A percentile compares a stretch with the other conserved stretches of the same genome.
Conservation (phyloP, 1,139 yeast genomes). For the Scheffersomyces quercinus region DNA sequence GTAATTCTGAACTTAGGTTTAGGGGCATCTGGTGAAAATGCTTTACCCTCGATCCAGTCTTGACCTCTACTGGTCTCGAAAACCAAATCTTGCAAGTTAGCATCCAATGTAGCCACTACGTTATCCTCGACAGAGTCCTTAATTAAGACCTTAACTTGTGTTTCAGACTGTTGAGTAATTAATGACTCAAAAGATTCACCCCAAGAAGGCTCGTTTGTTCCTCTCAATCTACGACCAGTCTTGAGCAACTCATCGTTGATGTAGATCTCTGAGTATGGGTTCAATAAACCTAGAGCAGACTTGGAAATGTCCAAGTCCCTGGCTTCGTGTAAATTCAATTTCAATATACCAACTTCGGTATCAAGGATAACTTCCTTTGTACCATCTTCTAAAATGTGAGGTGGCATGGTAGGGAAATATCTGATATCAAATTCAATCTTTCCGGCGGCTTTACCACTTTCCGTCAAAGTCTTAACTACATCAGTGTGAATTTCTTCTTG, state of each 20-base stretch:
- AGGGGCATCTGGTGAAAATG: conserved; percentile 29
- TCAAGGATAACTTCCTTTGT: conserved; percentile 50
- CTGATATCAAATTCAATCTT: conserved; percentile 59
- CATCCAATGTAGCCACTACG: conserved; percentile 54
- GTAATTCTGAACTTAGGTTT: conserved; percentile 53
- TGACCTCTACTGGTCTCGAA: conserved; percentile 56
- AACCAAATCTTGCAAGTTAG: conserved; percentile 54
- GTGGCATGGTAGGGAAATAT: conserved; percentile 61
- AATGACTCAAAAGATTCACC: conserved; percentile 62
- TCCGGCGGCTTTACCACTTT: conserved; percentile 62
- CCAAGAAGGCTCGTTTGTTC: conserved; percentile 73
- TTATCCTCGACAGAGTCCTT: conserved; percentile 55
- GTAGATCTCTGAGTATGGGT: conserved; percentile 69
- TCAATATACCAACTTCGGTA: conserved; percentile 69
- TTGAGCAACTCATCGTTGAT: conserved; percentile 56
- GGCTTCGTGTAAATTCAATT: conserved; percentile 71
- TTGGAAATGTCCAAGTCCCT: conserved; percentile 63
- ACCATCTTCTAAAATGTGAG: conserved; percentile 50
- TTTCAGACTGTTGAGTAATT: conserved; percentile 57
- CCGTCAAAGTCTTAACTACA: conserved; percentile 36
- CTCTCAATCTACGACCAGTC: conserved; percentile 60
- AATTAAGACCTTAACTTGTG: conserved; percentile 54
- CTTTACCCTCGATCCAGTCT: conserved; percentile 50
- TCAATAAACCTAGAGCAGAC: conserved; percentile 68
- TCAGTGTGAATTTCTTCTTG: conserved; percentile 47